Evolutionary conservation across 441 rosid genomes (phyloP), one percentile per base, ranked within the genome.

Genomic region (Viola pubescens): DNA sequence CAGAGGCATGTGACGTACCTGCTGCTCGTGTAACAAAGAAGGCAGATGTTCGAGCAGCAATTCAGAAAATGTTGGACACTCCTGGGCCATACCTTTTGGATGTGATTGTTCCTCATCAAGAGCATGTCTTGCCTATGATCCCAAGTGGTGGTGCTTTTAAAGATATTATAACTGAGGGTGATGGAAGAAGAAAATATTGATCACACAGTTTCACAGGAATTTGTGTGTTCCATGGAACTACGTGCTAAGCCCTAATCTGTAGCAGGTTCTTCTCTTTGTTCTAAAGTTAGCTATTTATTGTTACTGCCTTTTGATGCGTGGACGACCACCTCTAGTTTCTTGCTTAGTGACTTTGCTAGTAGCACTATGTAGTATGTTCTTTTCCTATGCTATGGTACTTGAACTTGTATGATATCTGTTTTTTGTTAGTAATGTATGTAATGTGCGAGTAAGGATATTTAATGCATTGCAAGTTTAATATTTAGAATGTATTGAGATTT

Each of bases 41-140:
- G 73, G 84, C 70, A 37, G 73, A 86, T 16, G 73, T 92, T 43
- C 77, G 78, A 78, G 84, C 84, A 8, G 91, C 97, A 57, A 77
- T 89, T 37, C 84, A 87, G 73, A 84, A 70, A 49, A 89, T 92
- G 98, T 34, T 92, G 76, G 86, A 86, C 64, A 89, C 98, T 3
- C 97, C 94, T 0, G 97, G 97, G 54, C 96, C 98, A 0, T 92
- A 83, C 75, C 65, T 87, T 64, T 63, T 92, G 78, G 97, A 92
- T 61, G 97, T 89, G 37, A 81, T 92, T 13, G 83, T 89, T 12
- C 98, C 96, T 5, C 98, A 89, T 71, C 97, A 92, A 72, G 98
- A 89, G 69, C 98, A 92, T 60, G 98, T 92, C 38, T 67, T 92
- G 62, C 95, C 98, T 51, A 92, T 92, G 98, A 91, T 91, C 68